phyloP scores from a whole-genome alignment of 805 yeast species.

The Candida maesae region DNA sequence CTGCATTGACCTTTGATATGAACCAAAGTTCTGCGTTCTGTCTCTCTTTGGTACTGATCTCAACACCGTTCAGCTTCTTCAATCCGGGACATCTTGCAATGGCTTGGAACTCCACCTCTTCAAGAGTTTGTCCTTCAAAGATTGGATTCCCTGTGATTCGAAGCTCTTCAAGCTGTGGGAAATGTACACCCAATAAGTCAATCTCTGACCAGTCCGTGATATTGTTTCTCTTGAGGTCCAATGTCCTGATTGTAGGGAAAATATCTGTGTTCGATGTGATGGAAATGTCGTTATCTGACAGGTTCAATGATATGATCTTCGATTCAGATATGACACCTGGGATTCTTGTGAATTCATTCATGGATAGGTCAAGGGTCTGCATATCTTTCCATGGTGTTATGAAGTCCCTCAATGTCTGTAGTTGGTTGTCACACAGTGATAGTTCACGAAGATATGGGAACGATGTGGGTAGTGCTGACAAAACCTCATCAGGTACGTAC shows the following conservation, averaged over 20 bases:
- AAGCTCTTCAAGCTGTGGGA: conserved; percentile 43
- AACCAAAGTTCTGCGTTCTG: conserved; percentile 67
- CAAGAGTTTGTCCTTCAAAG: conserved; percentile 18
- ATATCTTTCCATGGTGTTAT: conserved; percentile 3
- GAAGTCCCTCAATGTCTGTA: conserved; percentile 9
- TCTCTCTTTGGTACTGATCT: conserved; percentile 43
- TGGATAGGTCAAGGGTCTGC: conserved; percentile 11
- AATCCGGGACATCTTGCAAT: conserved; percentile 45
- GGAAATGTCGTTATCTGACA: conserved; percentile 13
- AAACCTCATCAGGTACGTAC: conserved; percentile 5
- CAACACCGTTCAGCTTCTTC: conserved; percentile 53
- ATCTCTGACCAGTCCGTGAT: conserved; percentile 45
- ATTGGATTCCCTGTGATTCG: conserved; percentile 54
- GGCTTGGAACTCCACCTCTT: conserved; percentile 30
- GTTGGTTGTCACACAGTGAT: conserved; percentile 26
- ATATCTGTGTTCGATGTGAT: conserved; percentile 29
- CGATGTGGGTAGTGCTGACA: conserved; percentile 12
- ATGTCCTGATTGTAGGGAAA: conserved; percentile 15
- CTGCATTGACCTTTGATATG: conserved; percentile 41
- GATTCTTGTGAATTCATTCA: conserved; percentile 16
- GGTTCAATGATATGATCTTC: conserved; percentile 8
- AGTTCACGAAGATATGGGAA: conserved; percentile 37
- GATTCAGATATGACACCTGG: conserved; percentile 1
- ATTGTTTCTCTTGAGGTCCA: conserved; percentile 53
- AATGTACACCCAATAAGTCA: conserved; percentile 36